Percentiles rank a stretch among this genome's conserved stretches.
phyloP scores from a whole-genome alignment of 2,329 filamentous ascomycete genomes.

The Penicillium sp. region DNA sequence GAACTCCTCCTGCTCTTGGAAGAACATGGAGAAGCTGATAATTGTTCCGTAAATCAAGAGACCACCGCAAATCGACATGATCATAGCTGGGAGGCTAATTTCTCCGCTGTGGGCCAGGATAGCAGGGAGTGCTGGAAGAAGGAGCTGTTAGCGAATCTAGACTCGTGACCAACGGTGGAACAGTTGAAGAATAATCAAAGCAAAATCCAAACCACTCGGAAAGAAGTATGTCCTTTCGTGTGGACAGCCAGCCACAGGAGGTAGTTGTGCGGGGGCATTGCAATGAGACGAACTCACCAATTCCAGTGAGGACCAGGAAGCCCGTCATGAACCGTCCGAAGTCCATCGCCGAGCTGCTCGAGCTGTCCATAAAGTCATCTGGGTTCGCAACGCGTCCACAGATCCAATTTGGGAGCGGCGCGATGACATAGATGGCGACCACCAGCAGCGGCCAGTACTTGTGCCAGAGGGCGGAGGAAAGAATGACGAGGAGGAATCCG shows the following conservation, averaged over 20 bases:
- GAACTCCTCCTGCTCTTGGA: conserved; percentile 96
- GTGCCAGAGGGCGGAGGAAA: conserved; percentile 91
- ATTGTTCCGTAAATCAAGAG: conserved; percentile 96
- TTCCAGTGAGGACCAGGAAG: conserved; percentile 94
- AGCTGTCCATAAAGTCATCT: conserved; percentile 90
- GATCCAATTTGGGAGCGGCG: conserved; percentile 94
- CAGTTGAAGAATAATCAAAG: neutral
- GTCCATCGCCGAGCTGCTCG: conserved; percentile 79
- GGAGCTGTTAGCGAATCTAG: conserved; percentile 14
- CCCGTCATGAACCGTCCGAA: conserved; percentile 91
- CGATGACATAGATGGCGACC: conserved; percentile 89
- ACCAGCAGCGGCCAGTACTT: conserved; percentile 94
- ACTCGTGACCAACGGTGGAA: neutral
- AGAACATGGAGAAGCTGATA: conserved; percentile 97
- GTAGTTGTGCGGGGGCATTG: neutral
- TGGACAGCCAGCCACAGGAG: neutral
- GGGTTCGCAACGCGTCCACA: conserved; percentile 81
- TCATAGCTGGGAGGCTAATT: conserved; percentile 78
- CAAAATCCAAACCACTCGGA: neutral
- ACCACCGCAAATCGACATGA: conserved; percentile 91
- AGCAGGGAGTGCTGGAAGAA: conserved; percentile 68
- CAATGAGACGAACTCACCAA: conserved; percentile 61
- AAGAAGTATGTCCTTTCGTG: neutral
- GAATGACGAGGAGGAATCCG: conserved; percentile 96
- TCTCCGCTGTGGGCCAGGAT: conserved; percentile 81